A percentile compares a stretch with the other conserved stretches of the same genome.
These are phyloP conservation scores for Spinellus fusiger DNA, from an alignment of 192 early-diverging fungal species.

Conservation along the genomic window DNA sequence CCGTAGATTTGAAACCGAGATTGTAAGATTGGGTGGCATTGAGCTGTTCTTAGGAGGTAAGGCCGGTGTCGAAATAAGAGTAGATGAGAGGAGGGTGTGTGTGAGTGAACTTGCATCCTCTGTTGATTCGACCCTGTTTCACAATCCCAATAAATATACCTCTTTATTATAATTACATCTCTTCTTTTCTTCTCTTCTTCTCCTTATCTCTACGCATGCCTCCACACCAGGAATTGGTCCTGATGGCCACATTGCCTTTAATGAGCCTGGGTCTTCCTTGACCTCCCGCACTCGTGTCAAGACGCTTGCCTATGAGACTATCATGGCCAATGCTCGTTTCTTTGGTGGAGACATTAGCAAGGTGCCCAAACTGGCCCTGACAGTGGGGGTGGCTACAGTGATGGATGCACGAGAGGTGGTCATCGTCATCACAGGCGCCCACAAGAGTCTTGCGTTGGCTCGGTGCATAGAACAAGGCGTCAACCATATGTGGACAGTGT, in stretches of 20 bases:
- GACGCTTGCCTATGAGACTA: constrained; percentile 85
- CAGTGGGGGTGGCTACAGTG: constrained; percentile 83
- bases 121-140: too few species aligned
- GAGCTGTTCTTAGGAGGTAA: constrained; percentile 81
- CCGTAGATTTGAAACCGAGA: constrained; percentile 73
- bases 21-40: constrained; percentile 72
- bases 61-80: not conserved
- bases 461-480: constrained; percentile 53
- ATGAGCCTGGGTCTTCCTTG: constrained; percentile 84
- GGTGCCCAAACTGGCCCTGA: constrained; percentile 82
- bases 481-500: constrained; percentile 90
- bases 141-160: too few species aligned
- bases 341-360: constrained; percentile 78
- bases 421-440: constrained; percentile 81
- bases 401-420: constrained; percentile 84
- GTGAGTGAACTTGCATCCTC: too few species aligned
- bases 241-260: constrained; percentile 90
- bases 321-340: constrained; percentile 82
- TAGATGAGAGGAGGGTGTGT: not conserved
- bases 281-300: constrained; percentile 78
- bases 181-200: not conserved
- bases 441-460: constrained; percentile 50
- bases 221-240: constrained; percentile 60
- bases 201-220: not conserved
- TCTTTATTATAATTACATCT: not conserved